phyloP scores from a whole-genome alignment of 2,329 filamentous ascomycete species.

The Cytospora piceae region DNA sequence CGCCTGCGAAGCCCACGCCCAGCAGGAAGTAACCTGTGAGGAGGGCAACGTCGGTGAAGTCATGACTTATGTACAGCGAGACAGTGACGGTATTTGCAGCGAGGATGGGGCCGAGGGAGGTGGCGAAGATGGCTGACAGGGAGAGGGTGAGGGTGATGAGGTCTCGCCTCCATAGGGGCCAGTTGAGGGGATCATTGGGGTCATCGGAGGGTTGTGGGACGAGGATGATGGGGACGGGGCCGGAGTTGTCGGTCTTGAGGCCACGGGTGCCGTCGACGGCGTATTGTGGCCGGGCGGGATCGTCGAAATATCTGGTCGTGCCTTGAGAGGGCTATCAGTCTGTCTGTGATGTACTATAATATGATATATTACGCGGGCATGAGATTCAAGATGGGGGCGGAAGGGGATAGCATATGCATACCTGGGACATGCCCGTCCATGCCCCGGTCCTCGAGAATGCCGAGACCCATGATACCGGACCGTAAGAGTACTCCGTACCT shows the following conservation, averaged over 20 bases:
- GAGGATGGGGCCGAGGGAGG: conserved; percentile 81
- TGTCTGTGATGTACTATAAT: not conserved
- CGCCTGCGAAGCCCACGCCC: conserved; percentile 78
- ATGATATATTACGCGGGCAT: not conserved
- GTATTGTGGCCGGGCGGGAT: conserved; percentile 53
- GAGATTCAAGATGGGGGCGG: not conserved
- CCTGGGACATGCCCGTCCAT: conserved; percentile 72
- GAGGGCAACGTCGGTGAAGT: conserved; percentile 77
- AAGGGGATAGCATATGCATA: conserved; percentile 43
- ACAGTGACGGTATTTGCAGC: conserved; percentile 86
- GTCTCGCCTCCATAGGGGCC: conserved; percentile 86
- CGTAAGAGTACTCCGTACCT: not conserved
- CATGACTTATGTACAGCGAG: conserved; percentile 64
- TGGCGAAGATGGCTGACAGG: conserved; percentile 79
- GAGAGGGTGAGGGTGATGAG: conserved; percentile 78
- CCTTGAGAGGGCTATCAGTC: conserved; percentile 39
- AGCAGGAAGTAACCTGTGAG: conserved; percentile 87
- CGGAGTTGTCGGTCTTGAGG: conserved; percentile 74
- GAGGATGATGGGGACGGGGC: conserved; percentile 72
- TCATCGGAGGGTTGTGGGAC: conserved; percentile 91
- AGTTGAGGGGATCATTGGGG: conserved; percentile 84
- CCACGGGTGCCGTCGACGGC: conserved; percentile 46
- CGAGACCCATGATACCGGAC: conserved; percentile 63
- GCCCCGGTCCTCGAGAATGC: conserved; percentile 70
- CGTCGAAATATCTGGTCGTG: conserved; percentile 68